Evolutionary conservation across 2,329 filamentous ascomycete species (phyloP).

Genomic region (Reticulascus tulasneorum): DNA sequence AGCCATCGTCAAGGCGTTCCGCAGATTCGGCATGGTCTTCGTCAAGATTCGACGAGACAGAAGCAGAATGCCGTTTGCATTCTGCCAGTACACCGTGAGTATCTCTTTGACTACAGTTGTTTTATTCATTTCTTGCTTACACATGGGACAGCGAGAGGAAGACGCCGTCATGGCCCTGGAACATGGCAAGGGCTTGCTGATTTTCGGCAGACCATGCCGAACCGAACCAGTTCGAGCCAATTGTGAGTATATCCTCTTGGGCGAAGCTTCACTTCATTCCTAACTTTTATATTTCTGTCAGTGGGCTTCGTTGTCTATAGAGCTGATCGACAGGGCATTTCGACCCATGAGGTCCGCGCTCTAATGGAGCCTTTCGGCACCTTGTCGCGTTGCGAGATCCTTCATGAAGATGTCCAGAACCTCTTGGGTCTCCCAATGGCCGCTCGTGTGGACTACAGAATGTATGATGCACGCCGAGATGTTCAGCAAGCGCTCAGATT

Average conservation of each 20-base stretch:
- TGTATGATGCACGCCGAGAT: constrained; percentile 48
- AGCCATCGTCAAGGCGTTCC: constrained; percentile 50
- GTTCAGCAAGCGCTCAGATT: constrained; percentile 38
- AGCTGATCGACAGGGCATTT: constrained; percentile 31
- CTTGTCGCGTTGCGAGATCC: constrained; percentile 33
- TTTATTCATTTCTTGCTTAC: too few relatives aligned
- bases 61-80: constrained; percentile 58
- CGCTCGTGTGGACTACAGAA: constrained; percentile 45
- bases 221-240: constrained; percentile 58
- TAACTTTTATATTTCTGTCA: neutral
- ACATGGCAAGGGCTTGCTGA: constrained; percentile 41
- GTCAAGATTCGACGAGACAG: constrained; percentile 61
- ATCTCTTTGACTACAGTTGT: constrained; percentile 19
- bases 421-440: constrained; percentile 27
- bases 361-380: constrained; percentile 42
- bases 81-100: constrained; percentile 59
- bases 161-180: constrained; percentile 46
- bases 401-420: constrained; percentile 28
- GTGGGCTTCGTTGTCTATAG: constrained; percentile 32
- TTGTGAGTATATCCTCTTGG: constrained; percentile 35
- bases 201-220: constrained; percentile 55
- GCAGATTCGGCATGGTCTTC: constrained; percentile 51
- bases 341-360: constrained; percentile 37
- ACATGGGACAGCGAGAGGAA: constrained; percentile 43
- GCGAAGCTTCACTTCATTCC: neutral